phyloP scores from a whole-genome alignment of 306 rosid genomes.

The Cicer cuneatum region DNA sequence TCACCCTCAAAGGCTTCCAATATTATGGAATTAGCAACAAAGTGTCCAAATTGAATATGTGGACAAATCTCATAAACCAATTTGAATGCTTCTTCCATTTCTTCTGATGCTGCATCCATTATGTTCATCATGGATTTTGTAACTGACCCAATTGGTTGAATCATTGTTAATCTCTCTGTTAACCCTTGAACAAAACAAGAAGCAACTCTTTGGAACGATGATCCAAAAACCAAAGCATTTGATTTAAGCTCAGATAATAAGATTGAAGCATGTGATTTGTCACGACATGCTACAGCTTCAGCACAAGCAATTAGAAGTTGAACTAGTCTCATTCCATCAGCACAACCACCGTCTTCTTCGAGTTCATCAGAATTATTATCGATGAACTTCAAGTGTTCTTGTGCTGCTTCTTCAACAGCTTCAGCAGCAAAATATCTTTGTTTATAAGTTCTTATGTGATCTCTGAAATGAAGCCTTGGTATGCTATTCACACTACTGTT shows the following conservation, averaged over 20 bases:
- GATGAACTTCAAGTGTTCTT: conserved; percentile 36
- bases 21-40: conserved; percentile 71
- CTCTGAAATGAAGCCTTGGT: conserved; percentile 60
- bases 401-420: conserved; percentile 64
- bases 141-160: conserved; percentile 57
- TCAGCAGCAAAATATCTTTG: conserved; percentile 71
- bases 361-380: conserved; percentile 43
- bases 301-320: conserved; percentile 86
- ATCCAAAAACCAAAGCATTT: conserved; percentile 78
- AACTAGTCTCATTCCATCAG: conserved; percentile 88
- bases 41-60: conserved; percentile 85
- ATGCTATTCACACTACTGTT: conserved; percentile 50
- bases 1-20: conserved; percentile 98
- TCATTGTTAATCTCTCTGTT: conserved; percentile 59
- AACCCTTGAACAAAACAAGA: conserved; percentile 89
- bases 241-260: conserved; percentile 66
- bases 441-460: conserved; percentile 68
- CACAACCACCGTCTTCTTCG: conserved; percentile 58
- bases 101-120: conserved; percentile 61
- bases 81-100: conserved; percentile 72
- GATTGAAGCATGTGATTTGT: conserved; percentile 67
- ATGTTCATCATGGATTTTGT: conserved; percentile 50
- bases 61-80: conserved; percentile 80
- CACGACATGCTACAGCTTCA: conserved; percentile 92
- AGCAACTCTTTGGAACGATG: conserved; percentile 84